These are phyloP conservation scores for Batkoa obscura DNA, from an alignment of 371 early-diverging fungal genomes.

Conservation along the genomic window DNA sequence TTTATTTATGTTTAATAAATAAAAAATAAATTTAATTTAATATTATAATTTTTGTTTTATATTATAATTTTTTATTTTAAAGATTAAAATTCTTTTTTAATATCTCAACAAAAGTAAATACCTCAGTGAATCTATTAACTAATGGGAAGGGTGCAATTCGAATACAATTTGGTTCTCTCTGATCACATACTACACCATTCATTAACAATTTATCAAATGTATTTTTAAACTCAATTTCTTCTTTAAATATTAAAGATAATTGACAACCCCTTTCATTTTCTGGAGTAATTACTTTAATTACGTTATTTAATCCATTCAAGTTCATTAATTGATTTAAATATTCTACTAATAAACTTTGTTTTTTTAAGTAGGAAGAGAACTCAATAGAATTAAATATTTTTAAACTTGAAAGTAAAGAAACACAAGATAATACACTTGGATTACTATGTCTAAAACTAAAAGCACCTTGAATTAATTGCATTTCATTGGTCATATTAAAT, in stretches of 20 bases:
- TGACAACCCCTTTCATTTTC: conserved; percentile 62
- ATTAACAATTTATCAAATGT: conserved; percentile 33
- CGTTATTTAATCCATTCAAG: too few species aligned
- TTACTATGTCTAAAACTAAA: conserved; percentile 77
- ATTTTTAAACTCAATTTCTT: conserved; percentile 26
- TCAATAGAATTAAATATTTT: conserved; percentile 37
- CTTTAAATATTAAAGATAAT: conserved; percentile 45
- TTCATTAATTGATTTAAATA: neutral
- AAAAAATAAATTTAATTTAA: neutral
- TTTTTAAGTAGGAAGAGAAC: conserved; percentile 33
- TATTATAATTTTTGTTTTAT: neutral
- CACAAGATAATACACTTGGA: conserved; percentile 55
- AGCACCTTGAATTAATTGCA: conserved; percentile 65
- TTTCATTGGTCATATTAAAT: conserved; percentile 58
- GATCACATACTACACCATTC: conserved; percentile 68
- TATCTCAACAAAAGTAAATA: conserved; percentile 19
- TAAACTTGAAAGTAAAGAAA: conserved; percentile 53
- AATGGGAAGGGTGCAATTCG: conserved; percentile 79
- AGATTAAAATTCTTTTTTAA: neutral
- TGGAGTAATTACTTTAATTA: conserved; percentile 1
- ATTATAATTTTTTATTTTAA: neutral
- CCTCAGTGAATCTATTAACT: conserved; percentile 75
- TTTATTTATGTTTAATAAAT: neutral
- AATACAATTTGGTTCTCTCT: conserved; percentile 81
- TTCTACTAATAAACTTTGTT: conserved; percentile 38